Conservation (phyloP, 495 filamentous ascomycete species). For the Penicillium verhagenii region DNA sequence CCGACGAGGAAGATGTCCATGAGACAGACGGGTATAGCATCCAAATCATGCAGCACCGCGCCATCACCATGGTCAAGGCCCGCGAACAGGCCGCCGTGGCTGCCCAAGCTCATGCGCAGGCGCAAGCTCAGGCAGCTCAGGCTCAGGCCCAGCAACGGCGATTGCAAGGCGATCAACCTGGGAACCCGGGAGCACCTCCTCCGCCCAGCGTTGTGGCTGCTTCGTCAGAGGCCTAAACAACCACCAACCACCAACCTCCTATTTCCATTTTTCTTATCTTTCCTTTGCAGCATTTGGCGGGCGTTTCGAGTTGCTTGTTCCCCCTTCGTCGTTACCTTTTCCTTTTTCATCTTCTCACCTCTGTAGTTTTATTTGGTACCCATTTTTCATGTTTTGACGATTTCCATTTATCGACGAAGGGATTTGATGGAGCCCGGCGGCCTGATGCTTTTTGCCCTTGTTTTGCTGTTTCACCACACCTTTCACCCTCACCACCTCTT, state of each 20-base stretch:
- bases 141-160: slow-evolving; percentile 38
- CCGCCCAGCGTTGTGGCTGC: slow-evolving; percentile 32
- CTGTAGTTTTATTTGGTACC: slow-evolving; percentile 47
- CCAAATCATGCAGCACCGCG: slow-evolving; percentile 68
- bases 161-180: slow-evolving; percentile 42
- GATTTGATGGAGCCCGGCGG: slow-evolving; percentile 21
- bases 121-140: slow-evolving; percentile 45
- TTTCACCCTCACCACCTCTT: slow-evolving; percentile 15
- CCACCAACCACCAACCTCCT: no score
- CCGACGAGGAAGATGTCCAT: slow-evolving; percentile 72
- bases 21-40: slow-evolving; percentile 69
- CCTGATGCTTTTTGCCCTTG: slow-evolving; percentile 18
- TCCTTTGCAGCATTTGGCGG: slow-evolving; percentile 38
- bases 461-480: slow-evolving; percentile 26
- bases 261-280: slow-evolving; percentile 24
- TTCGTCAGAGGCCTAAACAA: slow-evolving; percentile 37
- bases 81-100: slow-evolving; percentile 46
- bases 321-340: slow-evolving; percentile 18
- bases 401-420: slow-evolving; percentile 24
- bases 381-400: slow-evolving; percentile 28
- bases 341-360: slow-evolving; percentile 18
- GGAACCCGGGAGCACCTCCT: slow-evolving; percentile 33
- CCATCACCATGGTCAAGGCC: slow-evolving; percentile 58
- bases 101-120: slow-evolving; percentile 49
- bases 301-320: slow-evolving; percentile 32